A percentile compares a stretch with the other conserved stretches of the same genome.
phyloP scores from a whole-genome alignment of 148 eudicot species.

The Persicaria tinctoria region DNA sequence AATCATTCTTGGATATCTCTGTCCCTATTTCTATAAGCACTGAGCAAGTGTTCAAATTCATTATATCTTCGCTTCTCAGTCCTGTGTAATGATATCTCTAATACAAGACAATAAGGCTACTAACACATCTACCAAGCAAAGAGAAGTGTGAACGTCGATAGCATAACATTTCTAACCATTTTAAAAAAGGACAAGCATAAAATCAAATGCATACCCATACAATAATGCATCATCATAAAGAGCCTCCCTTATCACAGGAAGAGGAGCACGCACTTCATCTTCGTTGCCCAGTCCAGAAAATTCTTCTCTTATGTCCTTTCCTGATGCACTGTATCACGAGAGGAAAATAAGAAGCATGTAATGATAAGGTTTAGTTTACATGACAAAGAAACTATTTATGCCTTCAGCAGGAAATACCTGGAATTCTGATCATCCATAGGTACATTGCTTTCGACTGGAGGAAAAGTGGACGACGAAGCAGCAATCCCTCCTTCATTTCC shows the following conservation, averaged over 20 bases:
- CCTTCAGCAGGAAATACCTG: constrained; percentile 34
- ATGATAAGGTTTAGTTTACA: background rate
- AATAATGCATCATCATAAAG: constrained; percentile 61
- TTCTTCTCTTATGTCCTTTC: constrained; percentile 27
- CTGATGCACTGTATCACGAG: constrained; percentile 33
- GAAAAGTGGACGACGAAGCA: constrained; percentile 30
- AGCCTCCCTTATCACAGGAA: constrained; percentile 94
- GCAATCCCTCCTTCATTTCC: constrained; percentile 62
- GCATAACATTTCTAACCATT: background rate
- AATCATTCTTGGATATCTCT: background rate
- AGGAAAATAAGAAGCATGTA: background rate
- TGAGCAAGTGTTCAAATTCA: background rate
- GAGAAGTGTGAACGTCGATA: background rate
- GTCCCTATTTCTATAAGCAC: background rate
- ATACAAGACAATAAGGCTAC: background rate
- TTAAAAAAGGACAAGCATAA: background rate
- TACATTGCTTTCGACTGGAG: constrained; percentile 34
- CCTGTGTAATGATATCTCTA: background rate
- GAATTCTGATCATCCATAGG: constrained; percentile 31
- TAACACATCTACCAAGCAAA: background rate
- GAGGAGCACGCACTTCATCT: constrained; percentile 73
- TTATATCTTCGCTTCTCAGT: background rate
- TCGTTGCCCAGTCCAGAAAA: constrained; percentile 26
- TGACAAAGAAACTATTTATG: background rate
- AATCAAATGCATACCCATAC: constrained; percentile 43